A percentile compares a stretch with the other conserved stretches of the same genome.
These are phyloP conservation scores for Neurospora discreta DNA, from an alignment of 495 filamentous ascomycete species.

Conservation along the genomic window DNA sequence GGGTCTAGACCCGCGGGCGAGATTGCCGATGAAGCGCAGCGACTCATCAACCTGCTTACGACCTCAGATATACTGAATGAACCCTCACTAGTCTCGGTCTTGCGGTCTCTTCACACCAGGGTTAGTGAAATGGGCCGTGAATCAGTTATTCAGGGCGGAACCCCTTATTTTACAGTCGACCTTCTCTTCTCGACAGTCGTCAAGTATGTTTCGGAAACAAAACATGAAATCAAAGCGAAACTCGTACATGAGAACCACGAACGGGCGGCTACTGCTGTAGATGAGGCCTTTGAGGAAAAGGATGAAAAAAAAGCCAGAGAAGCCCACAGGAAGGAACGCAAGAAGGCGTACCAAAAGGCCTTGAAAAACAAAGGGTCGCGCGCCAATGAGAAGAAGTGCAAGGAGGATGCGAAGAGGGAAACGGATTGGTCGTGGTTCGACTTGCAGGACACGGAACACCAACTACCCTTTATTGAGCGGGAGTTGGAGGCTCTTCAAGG, in stretches of 20 bases:
- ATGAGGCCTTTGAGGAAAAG: background rate
- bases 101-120: background rate
- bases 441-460: background rate
- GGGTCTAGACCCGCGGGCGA: background rate
- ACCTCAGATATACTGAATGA: background rate
- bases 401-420: background rate
- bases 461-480: background rate
- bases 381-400: background rate
- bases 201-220: background rate
- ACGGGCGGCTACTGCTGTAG: background rate
- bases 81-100: accelerated
- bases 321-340: background rate
- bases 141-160: background rate
- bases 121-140: background rate
- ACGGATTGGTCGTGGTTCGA: background rate
- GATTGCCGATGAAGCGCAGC: background rate
- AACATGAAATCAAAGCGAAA: background rate
- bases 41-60: background rate
- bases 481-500: background rate
- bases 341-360: background rate
- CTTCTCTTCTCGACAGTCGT: accelerated
- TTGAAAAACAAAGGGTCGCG: background rate
- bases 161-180: background rate
- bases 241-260: background rate
- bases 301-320: background rate